phyloP scores from a whole-genome alignment of 139 green algal genomes.

The Mesostigma viride region DNA sequence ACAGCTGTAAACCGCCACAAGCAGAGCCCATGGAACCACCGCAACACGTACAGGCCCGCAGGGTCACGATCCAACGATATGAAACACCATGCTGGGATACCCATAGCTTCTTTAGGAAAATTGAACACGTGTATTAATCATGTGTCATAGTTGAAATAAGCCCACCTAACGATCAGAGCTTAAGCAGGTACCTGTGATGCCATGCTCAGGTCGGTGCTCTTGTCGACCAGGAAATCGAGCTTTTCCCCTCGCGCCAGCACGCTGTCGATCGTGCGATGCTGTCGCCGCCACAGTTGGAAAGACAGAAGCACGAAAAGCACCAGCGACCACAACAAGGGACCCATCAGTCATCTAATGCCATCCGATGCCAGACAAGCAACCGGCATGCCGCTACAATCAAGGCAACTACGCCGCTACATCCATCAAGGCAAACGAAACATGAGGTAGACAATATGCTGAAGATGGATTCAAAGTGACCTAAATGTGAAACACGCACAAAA shows the following conservation, averaged over 20 bases:
- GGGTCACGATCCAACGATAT: background rate
- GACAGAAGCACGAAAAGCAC: background rate
- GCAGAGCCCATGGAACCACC: background rate
- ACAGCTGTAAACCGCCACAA: background rate
- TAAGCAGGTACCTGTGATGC: conserved; percentile 74
- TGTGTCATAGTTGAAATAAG: conserved; percentile 8
- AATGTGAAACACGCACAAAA: too few relatives aligned
- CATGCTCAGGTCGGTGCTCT: conserved; percentile 83
- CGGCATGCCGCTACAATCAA: too few relatives aligned
- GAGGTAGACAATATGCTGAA: too few relatives aligned
- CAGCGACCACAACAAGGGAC: too few relatives aligned
- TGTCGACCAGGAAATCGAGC: conserved; percentile 91
- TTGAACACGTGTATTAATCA: too few relatives aligned
- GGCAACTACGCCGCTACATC: too few relatives aligned
- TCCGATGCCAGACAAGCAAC: too few relatives aligned
- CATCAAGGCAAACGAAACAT: too few relatives aligned
- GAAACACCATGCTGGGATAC: conserved; percentile 6
- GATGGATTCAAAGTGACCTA: too few relatives aligned
- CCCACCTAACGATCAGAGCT: background rate
- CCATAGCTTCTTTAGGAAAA: too few relatives aligned
- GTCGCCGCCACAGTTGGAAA: conserved; percentile 45
- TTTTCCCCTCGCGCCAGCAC: conserved; percentile 93
- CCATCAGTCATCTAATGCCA: too few relatives aligned
- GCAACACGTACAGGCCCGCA: background rate
- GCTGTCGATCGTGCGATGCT: conserved; percentile 97